A percentile compares a stretch with the other conserved stretches of the same genome.
Evolutionary conservation across 176 grass and related monocot genomes (phyloP).

Genomic region (Aegilops tauschii): DNA sequence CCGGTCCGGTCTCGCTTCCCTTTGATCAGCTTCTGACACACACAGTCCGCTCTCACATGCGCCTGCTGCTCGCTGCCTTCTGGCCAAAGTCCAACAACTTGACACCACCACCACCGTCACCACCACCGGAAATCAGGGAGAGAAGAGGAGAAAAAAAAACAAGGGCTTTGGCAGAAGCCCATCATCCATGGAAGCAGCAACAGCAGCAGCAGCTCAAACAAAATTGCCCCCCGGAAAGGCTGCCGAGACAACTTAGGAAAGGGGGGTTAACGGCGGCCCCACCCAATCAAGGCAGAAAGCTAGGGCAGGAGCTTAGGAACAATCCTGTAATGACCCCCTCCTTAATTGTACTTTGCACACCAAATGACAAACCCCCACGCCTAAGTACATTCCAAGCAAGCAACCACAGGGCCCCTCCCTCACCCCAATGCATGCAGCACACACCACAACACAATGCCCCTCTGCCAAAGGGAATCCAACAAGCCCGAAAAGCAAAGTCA

Average conservation of each 20-base stretch:
- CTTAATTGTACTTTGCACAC: constrained; percentile 48
- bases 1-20: background rate
- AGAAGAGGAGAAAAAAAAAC: background rate
- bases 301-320: constrained; percentile 22
- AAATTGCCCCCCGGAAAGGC: constrained; percentile 37
- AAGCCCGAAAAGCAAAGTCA: constrained; percentile 50
- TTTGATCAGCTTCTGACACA: constrained; percentile 42
- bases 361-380: constrained; percentile 47
- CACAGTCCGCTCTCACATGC: constrained; percentile 41
- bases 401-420: constrained; percentile 1
- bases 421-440: constrained; percentile 32
- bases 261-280: constrained; percentile 6
- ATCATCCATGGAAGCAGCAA: constrained; percentile 4
- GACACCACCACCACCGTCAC: background rate
- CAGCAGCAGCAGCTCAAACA: constrained; percentile 29
- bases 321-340: constrained; percentile 39
- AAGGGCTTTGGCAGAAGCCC: constrained; percentile 31
- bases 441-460: constrained; percentile 6
- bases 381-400: constrained; percentile 37
- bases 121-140: background rate
- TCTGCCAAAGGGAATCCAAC: constrained; percentile 62
- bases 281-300: constrained; percentile 47
- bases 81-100: constrained; percentile 27
- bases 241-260: constrained; percentile 45
- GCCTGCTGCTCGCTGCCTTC: constrained; percentile 14